These are phyloP conservation scores for Cladosporium colombiae DNA, from an alignment of 2,329 filamentous ascomycete genomes.

Conservation along the genomic window DNA sequence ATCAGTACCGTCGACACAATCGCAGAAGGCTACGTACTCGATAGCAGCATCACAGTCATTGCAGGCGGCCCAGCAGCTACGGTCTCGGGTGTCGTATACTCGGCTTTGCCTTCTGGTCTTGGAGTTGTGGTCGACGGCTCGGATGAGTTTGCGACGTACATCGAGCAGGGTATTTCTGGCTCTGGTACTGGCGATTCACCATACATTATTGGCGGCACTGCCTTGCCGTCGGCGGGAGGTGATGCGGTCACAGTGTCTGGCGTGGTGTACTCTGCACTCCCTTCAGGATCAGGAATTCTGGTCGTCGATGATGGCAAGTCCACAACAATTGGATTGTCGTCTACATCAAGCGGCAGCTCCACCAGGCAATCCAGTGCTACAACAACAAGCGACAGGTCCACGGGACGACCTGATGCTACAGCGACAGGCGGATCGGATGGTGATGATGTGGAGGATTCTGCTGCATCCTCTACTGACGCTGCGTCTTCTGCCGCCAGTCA, in stretches of 20 bases:
- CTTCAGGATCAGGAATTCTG: conserved; percentile 1
- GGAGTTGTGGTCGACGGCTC: background rate
- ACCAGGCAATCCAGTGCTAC: background rate
- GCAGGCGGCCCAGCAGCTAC: conserved; percentile 2
- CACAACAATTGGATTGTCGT: background rate
- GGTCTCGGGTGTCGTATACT: conserved; percentile 7
- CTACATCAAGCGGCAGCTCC: background rate
- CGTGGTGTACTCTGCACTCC: conserved; percentile 2
- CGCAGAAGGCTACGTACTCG: conserved; percentile 11
- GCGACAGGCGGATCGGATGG: background rate
- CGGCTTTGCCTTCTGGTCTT: conserved; percentile 13
- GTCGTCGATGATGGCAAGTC: conserved; percentile 5
- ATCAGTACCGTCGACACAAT: background rate
- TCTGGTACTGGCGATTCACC: background rate
- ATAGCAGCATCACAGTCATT: conserved; percentile 10
- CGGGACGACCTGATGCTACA: background rate
- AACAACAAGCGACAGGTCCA: background rate
- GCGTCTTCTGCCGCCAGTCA: background rate
- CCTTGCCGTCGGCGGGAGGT: background rate
- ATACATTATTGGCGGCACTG: background rate
- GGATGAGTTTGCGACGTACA: conserved; percentile 7
- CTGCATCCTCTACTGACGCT: background rate
- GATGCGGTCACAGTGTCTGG: background rate
- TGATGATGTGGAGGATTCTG: background rate
- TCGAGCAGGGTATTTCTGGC: conserved; percentile 13